Percentiles rank a stretch among this genome's conserved stretches.
phyloP scores from a whole-genome alignment of 208 protist genomes.

The Leishmania mexicana region DNA sequence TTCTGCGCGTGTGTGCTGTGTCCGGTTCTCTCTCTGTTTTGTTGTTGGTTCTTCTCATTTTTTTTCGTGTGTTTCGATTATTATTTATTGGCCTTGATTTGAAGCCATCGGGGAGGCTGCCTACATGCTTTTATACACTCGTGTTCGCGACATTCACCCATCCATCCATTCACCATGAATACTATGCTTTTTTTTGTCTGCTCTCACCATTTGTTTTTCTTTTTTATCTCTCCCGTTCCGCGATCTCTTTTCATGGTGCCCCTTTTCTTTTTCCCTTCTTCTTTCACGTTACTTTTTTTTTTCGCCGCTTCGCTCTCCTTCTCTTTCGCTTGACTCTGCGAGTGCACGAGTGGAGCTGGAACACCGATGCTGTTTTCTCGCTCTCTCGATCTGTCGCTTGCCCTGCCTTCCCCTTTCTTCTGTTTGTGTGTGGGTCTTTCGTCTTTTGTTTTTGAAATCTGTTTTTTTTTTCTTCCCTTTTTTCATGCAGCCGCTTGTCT shows the following conservation, averaged over 20 bases:
- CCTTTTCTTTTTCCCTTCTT: neutral
- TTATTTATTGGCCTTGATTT: neutral
- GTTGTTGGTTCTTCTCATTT: neutral
- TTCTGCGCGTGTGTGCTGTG: neutral
- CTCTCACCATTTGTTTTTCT: neutral
- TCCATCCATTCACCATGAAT: neutral
- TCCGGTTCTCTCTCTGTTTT: neutral
- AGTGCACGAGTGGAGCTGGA: neutral
- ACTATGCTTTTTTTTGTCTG: slow-evolving; percentile 5
- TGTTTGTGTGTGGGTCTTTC: neutral
- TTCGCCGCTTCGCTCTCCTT: too few species aligned
- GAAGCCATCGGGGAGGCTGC: neutral
- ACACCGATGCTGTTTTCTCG: slow-evolving; percentile 5
- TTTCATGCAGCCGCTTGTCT: neutral
- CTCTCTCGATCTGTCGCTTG: slow-evolving; percentile 1
- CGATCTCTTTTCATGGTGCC: neutral
- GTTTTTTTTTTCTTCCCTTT: neutral
- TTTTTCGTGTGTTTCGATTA: neutral
- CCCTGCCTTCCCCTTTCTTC: neutral
- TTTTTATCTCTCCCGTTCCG: neutral
- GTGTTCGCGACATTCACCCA: neutral
- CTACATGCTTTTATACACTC: slow-evolving; percentile 18
- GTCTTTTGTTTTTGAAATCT: neutral
- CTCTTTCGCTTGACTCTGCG: neutral
- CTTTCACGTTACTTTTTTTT: neutral